These are phyloP conservation scores for Astrothelium subdiscretum DNA, from an alignment of 495 filamentous ascomycete genomes.

Conservation along the genomic window DNA sequence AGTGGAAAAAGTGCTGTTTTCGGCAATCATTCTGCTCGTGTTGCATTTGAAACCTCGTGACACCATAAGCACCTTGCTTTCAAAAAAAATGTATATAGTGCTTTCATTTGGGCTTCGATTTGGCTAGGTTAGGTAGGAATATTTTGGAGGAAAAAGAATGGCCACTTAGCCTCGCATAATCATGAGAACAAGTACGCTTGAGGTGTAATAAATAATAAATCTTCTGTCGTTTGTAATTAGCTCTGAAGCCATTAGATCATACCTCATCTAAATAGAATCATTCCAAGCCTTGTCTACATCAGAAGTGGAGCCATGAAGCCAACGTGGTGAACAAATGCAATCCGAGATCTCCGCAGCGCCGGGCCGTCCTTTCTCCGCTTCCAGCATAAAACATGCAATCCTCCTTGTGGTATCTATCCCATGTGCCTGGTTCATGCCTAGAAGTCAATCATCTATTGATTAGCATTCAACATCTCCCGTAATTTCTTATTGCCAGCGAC, in stretches of 20 bases:
- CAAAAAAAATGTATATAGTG: no score
- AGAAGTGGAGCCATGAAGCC: neutral
- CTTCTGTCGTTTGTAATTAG: neutral
- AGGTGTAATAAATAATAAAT: no score
- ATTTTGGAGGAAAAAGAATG: no score
- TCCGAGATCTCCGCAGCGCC: neutral
- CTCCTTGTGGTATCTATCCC: neutral
- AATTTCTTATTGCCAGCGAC: constrained; percentile 51
- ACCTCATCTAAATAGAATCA: neutral
- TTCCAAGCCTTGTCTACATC: neutral
- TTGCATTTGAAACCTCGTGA: no score
- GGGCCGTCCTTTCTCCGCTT: neutral
- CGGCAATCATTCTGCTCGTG: no score
- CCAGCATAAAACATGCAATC: neutral
- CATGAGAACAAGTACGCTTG: no score
- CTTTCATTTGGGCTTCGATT: no score
- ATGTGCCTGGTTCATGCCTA: neutral
- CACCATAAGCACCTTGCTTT: no score
- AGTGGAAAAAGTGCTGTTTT: no score
- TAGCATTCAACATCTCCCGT: constrained; percentile 12
- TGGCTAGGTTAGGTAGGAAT: no score
- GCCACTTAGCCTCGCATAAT: no score
- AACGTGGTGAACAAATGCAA: neutral
- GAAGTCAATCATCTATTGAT: neutral
- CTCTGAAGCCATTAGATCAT: neutral